Evolutionary conservation across 2,329 filamentous ascomycete species (phyloP).

Genomic region (Didymella glomerata): DNA sequence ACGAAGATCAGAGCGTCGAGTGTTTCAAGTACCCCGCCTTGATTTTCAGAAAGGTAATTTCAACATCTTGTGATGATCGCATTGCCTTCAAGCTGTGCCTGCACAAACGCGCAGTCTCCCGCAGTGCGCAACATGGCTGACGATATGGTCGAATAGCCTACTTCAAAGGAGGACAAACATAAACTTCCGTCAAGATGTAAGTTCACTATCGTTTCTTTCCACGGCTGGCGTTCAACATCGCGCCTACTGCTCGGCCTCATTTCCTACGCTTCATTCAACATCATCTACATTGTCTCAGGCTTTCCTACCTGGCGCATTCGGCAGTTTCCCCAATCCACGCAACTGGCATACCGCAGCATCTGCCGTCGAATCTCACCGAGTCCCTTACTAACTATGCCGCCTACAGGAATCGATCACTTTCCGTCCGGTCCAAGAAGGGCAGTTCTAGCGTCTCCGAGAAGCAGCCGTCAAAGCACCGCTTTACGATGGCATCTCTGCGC

Average conservation of each 20-base stretch:
- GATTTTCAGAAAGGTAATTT: slow-evolving; percentile 23
- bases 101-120: slow-evolving; percentile 22
- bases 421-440: slow-evolving; percentile 72
- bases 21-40: slow-evolving; percentile 20
- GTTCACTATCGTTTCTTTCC: not conserved
- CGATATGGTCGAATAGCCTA: slow-evolving; percentile 29
- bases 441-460: slow-evolving; percentile 54
- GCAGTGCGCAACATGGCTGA: slow-evolving; percentile 32
- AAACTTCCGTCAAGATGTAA: slow-evolving; percentile 9
- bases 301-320: slow-evolving; percentile 3
- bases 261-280: not conserved
- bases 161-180: slow-evolving; percentile 12
- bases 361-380: slow-evolving; percentile 20
- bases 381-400: slow-evolving; percentile 42
- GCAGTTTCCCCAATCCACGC: not conserved
- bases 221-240: not conserved
- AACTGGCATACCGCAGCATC: not conserved
- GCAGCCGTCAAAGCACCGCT: slow-evolving; percentile 68
- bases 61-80: slow-evolving; percentile 1
- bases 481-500: slow-evolving; percentile 86
- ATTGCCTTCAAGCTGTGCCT: slow-evolving; percentile 20
- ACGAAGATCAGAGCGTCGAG: slow-evolving; percentile 19
- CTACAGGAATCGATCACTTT: slow-evolving; percentile 75
- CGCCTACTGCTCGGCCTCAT: slow-evolving; percentile 2
- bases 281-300: not conserved